Evolutionary conservation across 2,329 filamentous ascomycete genomes (phyloP), one percentile per base, ranked within the genome.

Genomic region (Exophiala oligosperma): DNA sequence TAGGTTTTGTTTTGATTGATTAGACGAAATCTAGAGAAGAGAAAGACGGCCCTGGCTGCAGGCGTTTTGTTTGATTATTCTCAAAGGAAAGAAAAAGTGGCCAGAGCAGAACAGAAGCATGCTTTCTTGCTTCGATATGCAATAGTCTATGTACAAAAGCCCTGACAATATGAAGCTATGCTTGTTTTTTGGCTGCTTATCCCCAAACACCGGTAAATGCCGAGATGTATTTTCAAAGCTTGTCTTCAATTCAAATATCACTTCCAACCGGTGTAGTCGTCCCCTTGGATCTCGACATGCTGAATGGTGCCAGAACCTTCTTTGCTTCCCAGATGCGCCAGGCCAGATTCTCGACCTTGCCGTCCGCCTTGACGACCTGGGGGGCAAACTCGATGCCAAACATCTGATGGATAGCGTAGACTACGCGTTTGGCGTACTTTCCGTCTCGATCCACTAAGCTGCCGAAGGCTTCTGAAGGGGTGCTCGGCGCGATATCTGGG

Each of bases 261-360:
- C 35, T 52, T 32, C 61, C 65, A n/a, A 61, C 55, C 5, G 86
- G 86, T 2, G 86, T 89, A 11, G 81, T 80, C 1, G 83, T 80
- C 21, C 86, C 85, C 63, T 79, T 84, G 1, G 86, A 86, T 47
- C 77, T 76, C 7, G 86, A 86, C 84, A 90, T 87, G 69, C 85
- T 89, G 68, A 89, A 90, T 0, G 87, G 87, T 47, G 86, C 87
- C 76, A 97, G 74, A 64, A 96, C 94, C 75, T 92, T 91, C 79
- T 97, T 97, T 37, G 94, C 94, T 72, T 96, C 96, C 73, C 89
- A 94, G 63, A 99, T 90, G 69, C 94, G 84, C 92, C 93, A 97
- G 4, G 92, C 92, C 63, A 99, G 78, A 71, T 96, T 96, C 69
- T 83, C 85, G 59, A 97, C 90, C 66, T 88, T 95, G 4, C 94